A percentile compares a stretch with the other conserved stretches of the same genome.
Evolutionary conservation across 1,284 basidiomycete species (phyloP).

Genomic region (Rhizoctonia solani): DNA sequence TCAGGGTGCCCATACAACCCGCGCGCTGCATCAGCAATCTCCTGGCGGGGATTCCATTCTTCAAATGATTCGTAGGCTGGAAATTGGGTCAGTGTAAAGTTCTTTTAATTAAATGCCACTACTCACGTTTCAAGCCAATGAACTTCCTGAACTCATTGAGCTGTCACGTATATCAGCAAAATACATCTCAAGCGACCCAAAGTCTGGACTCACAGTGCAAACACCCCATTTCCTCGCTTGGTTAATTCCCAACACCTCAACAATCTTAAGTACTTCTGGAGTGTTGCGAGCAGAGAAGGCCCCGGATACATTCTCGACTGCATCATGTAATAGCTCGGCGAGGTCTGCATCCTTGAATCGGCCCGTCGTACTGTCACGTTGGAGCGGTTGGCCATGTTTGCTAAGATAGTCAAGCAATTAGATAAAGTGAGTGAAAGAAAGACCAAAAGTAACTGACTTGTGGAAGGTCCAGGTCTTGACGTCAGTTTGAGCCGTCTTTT

Average conservation of each 20-base stretch:
- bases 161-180: slow-evolving; percentile 39
- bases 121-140: slow-evolving; percentile 55
- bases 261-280: slow-evolving; percentile 66
- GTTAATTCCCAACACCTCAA: slow-evolving; percentile 74
- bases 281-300: slow-evolving; percentile 77
- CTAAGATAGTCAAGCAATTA: neutral
- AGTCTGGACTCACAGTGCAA: slow-evolving; percentile 61
- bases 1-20: slow-evolving; percentile 74
- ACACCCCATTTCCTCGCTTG: slow-evolving; percentile 73
- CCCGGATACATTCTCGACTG: slow-evolving; percentile 67
- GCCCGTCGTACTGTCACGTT: slow-evolving; percentile 35
- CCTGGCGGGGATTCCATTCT: slow-evolving; percentile 72
- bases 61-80: slow-evolving; percentile 63
- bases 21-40: slow-evolving; percentile 66
- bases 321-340: slow-evolving; percentile 64
- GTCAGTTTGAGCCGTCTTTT: neutral
- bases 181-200: neutral
- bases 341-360: slow-evolving; percentile 71
- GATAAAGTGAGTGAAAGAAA: neutral
- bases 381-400: neutral
- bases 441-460: neutral
- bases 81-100: too few species aligned
- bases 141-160: slow-evolving; percentile 69
- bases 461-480: slow-evolving; percentile 1
- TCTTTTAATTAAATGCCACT: too few species aligned